Evolutionary conservation across 2,329 filamentous ascomycete genomes (phyloP).

Genomic region (Boeremia exigua): DNA sequence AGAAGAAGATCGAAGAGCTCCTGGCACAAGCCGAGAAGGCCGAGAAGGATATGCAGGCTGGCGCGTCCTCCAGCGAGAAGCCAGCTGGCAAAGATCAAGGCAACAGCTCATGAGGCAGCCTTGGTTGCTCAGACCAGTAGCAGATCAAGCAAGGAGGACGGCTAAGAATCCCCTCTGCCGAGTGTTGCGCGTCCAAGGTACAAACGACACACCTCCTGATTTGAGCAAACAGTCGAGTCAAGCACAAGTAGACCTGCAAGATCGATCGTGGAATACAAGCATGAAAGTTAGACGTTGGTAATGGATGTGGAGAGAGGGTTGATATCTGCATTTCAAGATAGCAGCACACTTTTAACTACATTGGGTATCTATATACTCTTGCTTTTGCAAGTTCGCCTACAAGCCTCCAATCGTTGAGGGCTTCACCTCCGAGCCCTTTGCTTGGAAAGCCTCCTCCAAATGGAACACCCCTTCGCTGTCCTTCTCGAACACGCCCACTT

Average conservation of each 20-base stretch:
- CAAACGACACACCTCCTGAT: background rate
- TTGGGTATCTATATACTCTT: constrained; percentile 8
- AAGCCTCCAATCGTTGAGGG: constrained; percentile 43
- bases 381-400: constrained; percentile 17
- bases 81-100: background rate
- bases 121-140: background rate
- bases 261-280: background rate
- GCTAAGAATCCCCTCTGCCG: background rate
- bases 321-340: background rate
- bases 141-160: background rate
- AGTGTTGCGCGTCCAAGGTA: background rate
- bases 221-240: background rate
- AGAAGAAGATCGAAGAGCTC: constrained; percentile 62
- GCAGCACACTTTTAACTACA: background rate
- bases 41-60: constrained; percentile 33
- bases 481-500: constrained; percentile 86
- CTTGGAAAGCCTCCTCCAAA: constrained; percentile 53
- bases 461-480: constrained; percentile 72
- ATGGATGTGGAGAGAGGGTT: background rate
- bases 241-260: no score
- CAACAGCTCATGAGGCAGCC: constrained; percentile 8
- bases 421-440: constrained; percentile 28
- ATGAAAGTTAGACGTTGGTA: background rate
- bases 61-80: background rate
- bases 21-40: constrained; percentile 57